Evolutionary conservation across 108 stramenopile species (phyloP), one percentile per base, ranked within the genome.

Genomic region (Seminavis robusta): DNA sequence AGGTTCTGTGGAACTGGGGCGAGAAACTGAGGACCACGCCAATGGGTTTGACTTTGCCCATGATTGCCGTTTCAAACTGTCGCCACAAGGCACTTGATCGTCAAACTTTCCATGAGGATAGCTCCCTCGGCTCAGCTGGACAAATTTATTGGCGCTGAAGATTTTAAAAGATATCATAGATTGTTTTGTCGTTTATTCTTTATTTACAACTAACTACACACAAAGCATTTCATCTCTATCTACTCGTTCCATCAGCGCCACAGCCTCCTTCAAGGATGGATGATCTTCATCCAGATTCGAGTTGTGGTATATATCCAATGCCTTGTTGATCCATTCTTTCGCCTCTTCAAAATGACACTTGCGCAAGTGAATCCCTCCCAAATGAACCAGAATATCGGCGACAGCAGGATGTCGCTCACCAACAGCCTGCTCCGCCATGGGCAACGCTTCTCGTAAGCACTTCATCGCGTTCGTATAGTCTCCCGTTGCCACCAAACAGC

Each of bases 331-430:
- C 0, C 64, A 37, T 23, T 33, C 67, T 27, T 61, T 47, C 26
- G 86, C 86, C 11, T 68, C 61, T 16, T 75, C 75, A 42, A 83
- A 83, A 46, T 81, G 76, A 43, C 86, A 87, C 39, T 74, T 79
- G 26, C 80, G 66, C 11, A 87, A 52, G 38, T 83, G 60, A 41
- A 83, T 70, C 16, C 48, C 50, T 1, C 80, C 82, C 3, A 83
- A 67, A 33, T 78, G 65, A 9, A 83, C 79, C 28, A 67, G 51
- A 30, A 67, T 74, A 34, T 65, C 56, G 21, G 63, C 74, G 32
- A 63, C 43, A 17, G 49, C 38, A 1, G 71, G 70, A 52, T 77
- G 56, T 4, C 30, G 26, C 20, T 37, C 39, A 13, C 73, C 77
- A 10, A 78, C 46, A 25, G 73, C 59, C 20, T 49, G 33, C 36